These are phyloP conservation scores for Lasiosphaeria hispida DNA, from an alignment of 495 filamentous ascomycete species.

Conservation along the genomic window DNA sequence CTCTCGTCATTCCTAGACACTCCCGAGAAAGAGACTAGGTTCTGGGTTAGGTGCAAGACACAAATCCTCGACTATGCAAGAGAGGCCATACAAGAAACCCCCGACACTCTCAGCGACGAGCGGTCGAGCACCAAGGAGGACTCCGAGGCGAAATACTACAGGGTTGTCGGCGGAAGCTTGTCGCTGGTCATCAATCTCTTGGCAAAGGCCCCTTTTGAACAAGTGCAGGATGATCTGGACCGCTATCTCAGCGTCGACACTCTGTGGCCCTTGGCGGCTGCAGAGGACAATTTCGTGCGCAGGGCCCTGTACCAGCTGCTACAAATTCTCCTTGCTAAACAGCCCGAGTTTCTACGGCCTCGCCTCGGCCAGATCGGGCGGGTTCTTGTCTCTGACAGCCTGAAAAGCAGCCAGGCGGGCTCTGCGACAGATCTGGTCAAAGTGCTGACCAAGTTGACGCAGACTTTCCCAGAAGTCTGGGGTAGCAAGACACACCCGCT, in stretches of 20 bases:
- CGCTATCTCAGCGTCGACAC: constrained; percentile 58
- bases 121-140: constrained; percentile 81
- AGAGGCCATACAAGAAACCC: constrained; percentile 74
- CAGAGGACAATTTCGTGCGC: constrained; percentile 69
- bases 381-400: constrained; percentile 63
- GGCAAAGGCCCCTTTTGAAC: constrained; percentile 51
- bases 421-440: constrained; percentile 69
- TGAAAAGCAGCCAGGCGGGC: constrained; percentile 65
- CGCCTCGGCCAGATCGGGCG: constrained; percentile 62
- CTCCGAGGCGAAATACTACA: constrained; percentile 73
- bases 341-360: constrained; percentile 45
- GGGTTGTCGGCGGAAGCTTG: constrained; percentile 69
- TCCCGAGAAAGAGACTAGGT: constrained; percentile 68
- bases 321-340: constrained; percentile 54
- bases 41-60: constrained; percentile 74
- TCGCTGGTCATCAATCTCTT: constrained; percentile 56
- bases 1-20: constrained; percentile 70
- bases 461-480: constrained; percentile 64
- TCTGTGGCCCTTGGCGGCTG: constrained; percentile 71
- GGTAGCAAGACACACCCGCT: constrained; percentile 62
- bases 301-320: constrained; percentile 67
- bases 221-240: constrained; percentile 47
- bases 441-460: constrained; percentile 60
- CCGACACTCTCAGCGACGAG: constrained; percentile 82
- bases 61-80: constrained; percentile 77